These are phyloP conservation scores for Phaeotremella skinneri DNA, from an alignment of 768 basidiomycete species.

Conservation along the genomic window DNA sequence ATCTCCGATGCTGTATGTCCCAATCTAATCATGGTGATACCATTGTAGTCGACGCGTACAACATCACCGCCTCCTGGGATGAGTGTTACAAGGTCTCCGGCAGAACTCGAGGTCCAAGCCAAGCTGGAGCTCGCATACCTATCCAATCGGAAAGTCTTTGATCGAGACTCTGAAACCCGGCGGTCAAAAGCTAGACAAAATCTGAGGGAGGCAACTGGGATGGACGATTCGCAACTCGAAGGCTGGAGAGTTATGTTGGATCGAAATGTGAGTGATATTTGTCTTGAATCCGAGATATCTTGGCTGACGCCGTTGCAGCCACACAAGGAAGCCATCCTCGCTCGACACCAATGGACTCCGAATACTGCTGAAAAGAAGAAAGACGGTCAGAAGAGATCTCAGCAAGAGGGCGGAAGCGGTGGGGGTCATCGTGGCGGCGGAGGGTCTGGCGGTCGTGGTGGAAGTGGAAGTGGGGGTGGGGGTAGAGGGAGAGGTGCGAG, in stretches of 20 bases:
- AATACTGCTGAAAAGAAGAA: conserved; percentile 4
- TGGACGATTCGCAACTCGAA: conserved; percentile 77
- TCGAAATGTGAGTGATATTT: conserved; percentile 63
- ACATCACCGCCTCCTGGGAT: not conserved
- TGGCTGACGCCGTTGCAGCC: conserved; percentile 16
- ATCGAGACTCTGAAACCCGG: conserved; percentile 70
- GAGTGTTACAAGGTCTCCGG: not conserved
- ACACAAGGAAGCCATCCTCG: conserved; percentile 45
- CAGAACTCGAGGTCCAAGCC: conserved; percentile 55
- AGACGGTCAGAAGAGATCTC: conserved; percentile 32
- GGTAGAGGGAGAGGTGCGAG: conserved; percentile 71
- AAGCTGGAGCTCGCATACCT: conserved; percentile 76
- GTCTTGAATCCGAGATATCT: not conserved
- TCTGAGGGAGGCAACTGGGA: conserved; percentile 68
- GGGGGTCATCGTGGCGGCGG: conserved; percentile 42
- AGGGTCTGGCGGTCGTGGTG: conserved; percentile 45
- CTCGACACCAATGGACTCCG: conserved; percentile 23
- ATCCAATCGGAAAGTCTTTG: conserved; percentile 69
- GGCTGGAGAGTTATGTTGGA: conserved; percentile 91
- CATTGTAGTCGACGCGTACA: not conserved
- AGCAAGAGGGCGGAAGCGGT: conserved; percentile 50
- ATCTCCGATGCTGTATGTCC: too few relatives aligned
- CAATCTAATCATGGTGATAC: too few relatives aligned
- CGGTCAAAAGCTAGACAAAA: conserved; percentile 66
- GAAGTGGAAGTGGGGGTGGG: conserved; percentile 46